Base-by-base conservation (phyloP, 163 green algal species). In the Scenedesmus sp. region DNA sequence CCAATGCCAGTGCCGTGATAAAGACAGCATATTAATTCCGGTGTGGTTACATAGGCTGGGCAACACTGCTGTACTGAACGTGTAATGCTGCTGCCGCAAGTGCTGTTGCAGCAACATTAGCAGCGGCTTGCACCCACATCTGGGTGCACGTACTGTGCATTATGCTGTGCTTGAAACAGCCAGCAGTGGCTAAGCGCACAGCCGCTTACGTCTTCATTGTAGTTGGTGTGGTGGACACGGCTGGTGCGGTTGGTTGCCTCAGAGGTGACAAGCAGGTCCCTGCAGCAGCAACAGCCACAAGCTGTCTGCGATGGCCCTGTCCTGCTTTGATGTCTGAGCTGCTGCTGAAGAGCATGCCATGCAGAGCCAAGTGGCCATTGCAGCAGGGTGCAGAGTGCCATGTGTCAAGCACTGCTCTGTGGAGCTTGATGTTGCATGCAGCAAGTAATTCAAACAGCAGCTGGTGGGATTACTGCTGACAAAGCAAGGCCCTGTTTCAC, bases 221-320 rank as follows among this genome's bases (percentile, higher is more conserved):
- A 93, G 3, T 93, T 61, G 4, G 84, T 90, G 81, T 94, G 93
- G 90, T 93, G 78, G 22, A 95, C 93, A 0, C 56, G 56, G 0
- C 81, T 92, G 43, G 94, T 94, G 72, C 91, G 83, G 82, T 94
- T 95, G 76, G 91, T 95, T 68, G 89, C 44, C 10, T 83, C 59
- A 40, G 65, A 42, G 15, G 85, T 92, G 13, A 95, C 40, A 51
- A 91, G 44, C 33, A 95, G 79, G 43, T 91, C 46, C n/a, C 68
- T 72, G 85, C 43, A 49, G 82, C 51, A 87, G 53, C 43, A 72
- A 49, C 44, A 87, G 30, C 33, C 13, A 40, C 30, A 24, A 53
- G 20, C 30, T 33, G 40, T 81, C 15, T 68, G 22, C 5, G 6
- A 1, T 13, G 44, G 80, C 80, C 80, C 2, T 44, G 42, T 30